Base-by-base conservation (phyloP, 1,284 basidiomycete genomes). In the Microbotryomycetes sp. region DNA sequence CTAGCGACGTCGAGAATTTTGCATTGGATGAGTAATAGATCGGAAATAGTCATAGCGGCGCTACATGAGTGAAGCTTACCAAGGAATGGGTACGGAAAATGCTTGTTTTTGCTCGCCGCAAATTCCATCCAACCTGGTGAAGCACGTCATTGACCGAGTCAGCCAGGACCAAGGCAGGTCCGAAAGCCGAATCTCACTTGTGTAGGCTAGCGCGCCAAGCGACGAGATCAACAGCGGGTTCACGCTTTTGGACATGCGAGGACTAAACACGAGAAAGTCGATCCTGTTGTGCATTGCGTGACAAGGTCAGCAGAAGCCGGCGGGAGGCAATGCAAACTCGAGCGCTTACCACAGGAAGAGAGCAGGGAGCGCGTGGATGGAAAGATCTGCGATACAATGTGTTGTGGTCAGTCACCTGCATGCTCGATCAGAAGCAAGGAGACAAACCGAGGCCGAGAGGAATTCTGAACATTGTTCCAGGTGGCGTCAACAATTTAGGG, bases 201-300 rank as follows among this genome's bases (percentile, higher is more conserved):
- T 42, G 36, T 42, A 42, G 2, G 47, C 36, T 0, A 52, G 29
- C 3, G 66, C 62, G 9, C 62, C 66, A 22, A 49, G 6, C 9
- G 53, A 49, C 15, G 66, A 62, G 14, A 70, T 54, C 15, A 61
- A 22, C 31, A 60, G 25, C 0, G 68, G 68, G 2, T 53, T 51
- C 6, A 60, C 64, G n/a, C 51, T 49, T 16, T 45, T 48, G 9
- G 68, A 60, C 55, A 66, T 65, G 5, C 60, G 68, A 6, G 68
- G 68, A 0, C 61, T 64, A 46, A 70, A 65, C 50, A 58, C 50
- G 50, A 70, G 59, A 46, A 70, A 70, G 60, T 70, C 68, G 49
- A 62, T 31, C 55, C 55, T 56, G 42, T 6, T 12, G 12, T 28
- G 16, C 5, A 25, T 16, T 51, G 22, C 22, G 49, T n/a, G 26